Evolutionary conservation across 2,329 filamentous ascomycete genomes (phyloP).

Genomic region (Hirsutella thompsonii): DNA sequence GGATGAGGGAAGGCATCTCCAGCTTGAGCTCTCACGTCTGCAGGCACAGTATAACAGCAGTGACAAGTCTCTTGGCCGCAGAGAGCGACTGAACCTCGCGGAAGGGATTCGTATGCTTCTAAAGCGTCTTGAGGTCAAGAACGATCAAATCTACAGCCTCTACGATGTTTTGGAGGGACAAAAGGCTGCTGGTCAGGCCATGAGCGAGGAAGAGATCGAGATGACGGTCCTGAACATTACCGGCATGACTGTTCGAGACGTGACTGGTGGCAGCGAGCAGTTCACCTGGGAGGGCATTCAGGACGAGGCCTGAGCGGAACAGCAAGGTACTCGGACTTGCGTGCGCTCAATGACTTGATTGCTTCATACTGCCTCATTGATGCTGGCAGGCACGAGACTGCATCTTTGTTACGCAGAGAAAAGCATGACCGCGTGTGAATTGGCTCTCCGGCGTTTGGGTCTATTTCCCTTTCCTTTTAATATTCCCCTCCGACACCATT

Average conservation of each 20-base stretch:
- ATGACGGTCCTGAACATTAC: conserved; percentile 47
- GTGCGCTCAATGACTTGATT: no score
- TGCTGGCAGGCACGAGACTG: not conserved
- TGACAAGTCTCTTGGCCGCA: conserved; percentile 53
- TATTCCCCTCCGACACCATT: no score
- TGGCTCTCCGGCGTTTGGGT: no score
- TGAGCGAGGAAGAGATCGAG: conserved; percentile 50
- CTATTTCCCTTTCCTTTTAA: no score
- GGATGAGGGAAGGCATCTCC: conserved; percentile 68
- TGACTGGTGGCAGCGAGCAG: conserved; percentile 23
- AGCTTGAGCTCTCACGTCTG: conserved; percentile 51
- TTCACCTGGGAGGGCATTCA: conserved; percentile 28
- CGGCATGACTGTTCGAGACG: conserved; percentile 29
- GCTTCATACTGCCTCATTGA: no score
- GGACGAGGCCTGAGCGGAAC: conserved; percentile 7
- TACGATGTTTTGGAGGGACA: conserved; percentile 78
- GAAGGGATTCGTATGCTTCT: conserved; percentile 48
- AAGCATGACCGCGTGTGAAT: no score
- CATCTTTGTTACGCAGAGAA: no score
- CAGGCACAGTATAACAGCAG: conserved; percentile 51
- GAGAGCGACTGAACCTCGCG: conserved; percentile 48
- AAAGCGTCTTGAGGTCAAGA: conserved; percentile 56
- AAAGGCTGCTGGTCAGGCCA: conserved; percentile 49
- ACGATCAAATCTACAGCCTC: conserved; percentile 68
- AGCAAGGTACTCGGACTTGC: no score